Evolutionary conservation across 768 basidiomycete genomes (phyloP).

Genomic region (Xerocomellus chrysenteron): DNA sequence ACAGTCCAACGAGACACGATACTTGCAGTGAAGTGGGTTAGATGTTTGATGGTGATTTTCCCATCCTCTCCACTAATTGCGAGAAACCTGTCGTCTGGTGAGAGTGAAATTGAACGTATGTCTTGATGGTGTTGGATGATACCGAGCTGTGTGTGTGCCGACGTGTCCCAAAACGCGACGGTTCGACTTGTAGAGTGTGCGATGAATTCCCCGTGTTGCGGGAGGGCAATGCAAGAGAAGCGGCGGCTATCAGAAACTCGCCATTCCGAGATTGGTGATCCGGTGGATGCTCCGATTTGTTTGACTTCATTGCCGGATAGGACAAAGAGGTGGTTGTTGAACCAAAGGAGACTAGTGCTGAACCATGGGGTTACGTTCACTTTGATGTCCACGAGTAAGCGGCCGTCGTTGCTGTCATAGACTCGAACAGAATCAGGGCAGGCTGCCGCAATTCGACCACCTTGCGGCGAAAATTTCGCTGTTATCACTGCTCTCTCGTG

Average conservation of each 20-base stretch:
- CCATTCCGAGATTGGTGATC: background rate
- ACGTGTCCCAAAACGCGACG: background rate
- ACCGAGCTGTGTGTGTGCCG: background rate
- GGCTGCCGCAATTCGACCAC: background rate
- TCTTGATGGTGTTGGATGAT: background rate
- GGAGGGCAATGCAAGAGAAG: background rate
- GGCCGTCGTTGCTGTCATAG: background rate
- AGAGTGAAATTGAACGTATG: background rate
- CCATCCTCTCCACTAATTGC: background rate
- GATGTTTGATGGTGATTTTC: background rate
- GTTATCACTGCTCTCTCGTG: background rate
- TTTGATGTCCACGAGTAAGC: background rate
- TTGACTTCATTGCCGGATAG: background rate
- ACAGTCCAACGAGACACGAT: too few species aligned
- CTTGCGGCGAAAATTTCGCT: constrained; percentile 1
- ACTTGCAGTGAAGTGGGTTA: background rate
- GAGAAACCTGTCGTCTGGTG: background rate
- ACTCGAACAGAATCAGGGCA: background rate
- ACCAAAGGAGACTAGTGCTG: constrained; percentile 1
- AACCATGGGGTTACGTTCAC: too few species aligned
- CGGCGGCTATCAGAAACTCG: background rate
- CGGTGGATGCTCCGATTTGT: background rate
- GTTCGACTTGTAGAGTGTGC: background rate
- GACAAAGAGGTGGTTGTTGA: background rate
- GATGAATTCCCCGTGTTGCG: background rate